These are phyloP conservation scores for Pichia sp. DNA, from an alignment of 1,139 yeast genomes.

Conservation along the genomic window DNA sequence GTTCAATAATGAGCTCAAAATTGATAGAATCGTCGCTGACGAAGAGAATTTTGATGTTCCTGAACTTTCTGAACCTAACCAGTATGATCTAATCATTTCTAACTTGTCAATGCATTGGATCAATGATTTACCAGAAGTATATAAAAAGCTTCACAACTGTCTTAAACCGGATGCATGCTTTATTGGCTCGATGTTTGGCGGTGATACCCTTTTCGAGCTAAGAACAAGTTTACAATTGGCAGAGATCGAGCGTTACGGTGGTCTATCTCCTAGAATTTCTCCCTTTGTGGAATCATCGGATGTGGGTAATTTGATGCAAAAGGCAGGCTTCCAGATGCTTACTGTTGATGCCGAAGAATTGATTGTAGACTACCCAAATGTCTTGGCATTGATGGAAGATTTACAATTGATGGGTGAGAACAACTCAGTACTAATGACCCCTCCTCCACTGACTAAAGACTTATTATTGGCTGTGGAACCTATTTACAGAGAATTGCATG, in stretches of 20 bases:
- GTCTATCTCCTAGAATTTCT: slow-evolving; percentile 74
- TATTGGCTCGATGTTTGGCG: slow-evolving; percentile 80
- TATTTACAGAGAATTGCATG: slow-evolving; percentile 68
- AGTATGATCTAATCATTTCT: slow-evolving; percentile 69
- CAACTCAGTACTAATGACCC: slow-evolving; percentile 59
- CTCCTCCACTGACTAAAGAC: slow-evolving; percentile 56
- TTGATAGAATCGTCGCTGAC: slow-evolving; percentile 54
- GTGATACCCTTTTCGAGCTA: slow-evolving; percentile 76
- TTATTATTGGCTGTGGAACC: slow-evolving; percentile 70
- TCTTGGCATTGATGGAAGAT: slow-evolving; percentile 63
- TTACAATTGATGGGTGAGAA: slow-evolving; percentile 82
- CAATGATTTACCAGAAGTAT: slow-evolving; percentile 67
- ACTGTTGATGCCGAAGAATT: slow-evolving; percentile 85
- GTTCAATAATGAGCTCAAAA: slow-evolving; percentile 41
- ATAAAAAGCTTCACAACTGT: slow-evolving; percentile 54
- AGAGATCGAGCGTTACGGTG: slow-evolving; percentile 74
- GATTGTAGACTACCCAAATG: slow-evolving; percentile 76
- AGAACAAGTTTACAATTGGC: slow-evolving; percentile 79
- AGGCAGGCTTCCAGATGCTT: slow-evolving; percentile 73
- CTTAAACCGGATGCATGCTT: slow-evolving; percentile 80
- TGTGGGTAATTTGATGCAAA: slow-evolving; percentile 65
- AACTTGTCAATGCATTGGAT: slow-evolving; percentile 81
- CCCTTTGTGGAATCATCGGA: slow-evolving; percentile 79
- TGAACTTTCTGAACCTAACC: slow-evolving; percentile 34
- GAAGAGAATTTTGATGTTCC: slow-evolving; percentile 57